Evolutionary conservation across 1,284 basidiomycete genomes (phyloP).

Genomic region (Rhodotorula sp.): DNA sequence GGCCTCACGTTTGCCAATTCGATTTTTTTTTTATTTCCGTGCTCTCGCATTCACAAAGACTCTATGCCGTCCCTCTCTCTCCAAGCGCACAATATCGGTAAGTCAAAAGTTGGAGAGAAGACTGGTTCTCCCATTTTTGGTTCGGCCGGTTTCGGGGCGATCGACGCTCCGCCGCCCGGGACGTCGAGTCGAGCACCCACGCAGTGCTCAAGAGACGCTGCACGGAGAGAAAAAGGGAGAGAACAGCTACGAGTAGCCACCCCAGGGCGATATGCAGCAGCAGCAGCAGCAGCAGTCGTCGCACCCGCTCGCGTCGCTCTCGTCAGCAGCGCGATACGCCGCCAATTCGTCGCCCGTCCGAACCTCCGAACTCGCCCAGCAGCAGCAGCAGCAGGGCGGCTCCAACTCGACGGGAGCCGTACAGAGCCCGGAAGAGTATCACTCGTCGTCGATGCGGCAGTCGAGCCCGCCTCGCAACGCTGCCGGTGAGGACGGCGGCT

Average conservation of each 20-base stretch:
- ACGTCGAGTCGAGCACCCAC: too few relatives aligned
- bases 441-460: not conserved
- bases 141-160: not conserved
- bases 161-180: too few relatives aligned
- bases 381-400: not conserved
- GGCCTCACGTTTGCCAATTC: too few relatives aligned
- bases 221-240: not conserved
- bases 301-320: constrained; percentile 14
- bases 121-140: not conserved
- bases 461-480: not conserved
- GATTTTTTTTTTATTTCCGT: too few relatives aligned
- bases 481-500: not conserved
- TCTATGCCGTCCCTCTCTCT: too few relatives aligned
- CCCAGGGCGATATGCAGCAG: not conserved
- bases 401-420: not conserved
- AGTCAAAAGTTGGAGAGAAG: too few relatives aligned
- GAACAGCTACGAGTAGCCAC: not conserved
- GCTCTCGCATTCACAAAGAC: too few relatives aligned
- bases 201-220: not conserved
- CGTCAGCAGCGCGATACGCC: not conserved
- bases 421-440: constrained; percentile 4
- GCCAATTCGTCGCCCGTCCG: not conserved
- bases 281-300: not conserved
- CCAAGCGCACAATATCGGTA: too few relatives aligned
- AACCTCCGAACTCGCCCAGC: not conserved